Evolutionary conservation across 768 basidiomycete genomes (phyloP).

Genomic region (Cystofilobasidium capitatum): DNA sequence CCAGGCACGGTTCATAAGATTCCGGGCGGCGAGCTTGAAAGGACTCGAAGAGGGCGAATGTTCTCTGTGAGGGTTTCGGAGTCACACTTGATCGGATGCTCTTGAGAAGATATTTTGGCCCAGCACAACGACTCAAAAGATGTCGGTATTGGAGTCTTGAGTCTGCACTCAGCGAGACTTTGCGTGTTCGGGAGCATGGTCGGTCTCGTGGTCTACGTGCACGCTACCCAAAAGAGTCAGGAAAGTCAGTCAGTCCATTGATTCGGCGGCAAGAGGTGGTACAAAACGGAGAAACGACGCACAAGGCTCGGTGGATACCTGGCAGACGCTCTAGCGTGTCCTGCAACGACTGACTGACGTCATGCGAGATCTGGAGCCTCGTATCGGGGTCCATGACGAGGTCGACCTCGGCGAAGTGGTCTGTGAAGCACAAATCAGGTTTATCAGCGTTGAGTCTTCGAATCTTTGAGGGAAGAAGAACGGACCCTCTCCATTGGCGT

Average conservation of each 20-base stretch:
- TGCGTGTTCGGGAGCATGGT: constrained; percentile 30
- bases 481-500: constrained; percentile 48
- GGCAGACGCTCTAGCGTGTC: constrained; percentile 38
- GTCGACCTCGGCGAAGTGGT: constrained; percentile 92
- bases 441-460: too few relatives aligned
- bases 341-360: constrained; percentile 36
- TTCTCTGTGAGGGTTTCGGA: too few relatives aligned
- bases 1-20: too few relatives aligned
- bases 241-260: not conserved
- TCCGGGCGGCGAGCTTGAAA: too few relatives aligned
- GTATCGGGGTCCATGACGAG: constrained; percentile 50
- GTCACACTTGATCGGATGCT: too few relatives aligned
- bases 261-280: not conserved
- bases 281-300: not conserved
- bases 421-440: too few relatives aligned
- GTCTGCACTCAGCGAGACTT: constrained; percentile 18
- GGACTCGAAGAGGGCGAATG: too few relatives aligned
- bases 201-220: constrained; percentile 36
- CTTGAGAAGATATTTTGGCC: too few relatives aligned
- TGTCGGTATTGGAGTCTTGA: too few relatives aligned
- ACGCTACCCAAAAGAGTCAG: constrained; percentile 27
- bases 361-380: constrained; percentile 48
- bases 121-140: too few relatives aligned
- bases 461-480: too few relatives aligned
- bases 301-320: constrained; percentile 30